A percentile compares a stretch with the other conserved stretches of the same genome.
These are phyloP conservation scores for Lodderomyces oxycetoniae DNA, from an alignment of 1,139 yeast species.

Conservation along the genomic window DNA sequence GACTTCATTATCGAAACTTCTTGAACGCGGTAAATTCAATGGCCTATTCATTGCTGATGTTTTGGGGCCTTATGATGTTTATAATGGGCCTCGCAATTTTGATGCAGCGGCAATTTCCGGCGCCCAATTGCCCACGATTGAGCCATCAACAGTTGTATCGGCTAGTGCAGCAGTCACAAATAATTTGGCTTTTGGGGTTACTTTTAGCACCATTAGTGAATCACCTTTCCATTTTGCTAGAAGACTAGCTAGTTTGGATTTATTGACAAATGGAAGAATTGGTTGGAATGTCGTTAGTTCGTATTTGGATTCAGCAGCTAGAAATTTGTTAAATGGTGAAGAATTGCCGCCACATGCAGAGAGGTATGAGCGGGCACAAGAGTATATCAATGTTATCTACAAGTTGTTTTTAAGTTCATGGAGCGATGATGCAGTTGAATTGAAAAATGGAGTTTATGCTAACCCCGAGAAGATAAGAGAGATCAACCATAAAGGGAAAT, in stretches of 20 bases:
- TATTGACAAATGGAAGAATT: slow-evolving; percentile 39
- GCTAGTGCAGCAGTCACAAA: slow-evolving; percentile 42
- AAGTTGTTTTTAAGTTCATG: slow-evolving; percentile 36
- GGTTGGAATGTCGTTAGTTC: slow-evolving; percentile 45
- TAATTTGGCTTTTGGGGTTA: slow-evolving; percentile 37
- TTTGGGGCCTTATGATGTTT: slow-evolving; percentile 41
- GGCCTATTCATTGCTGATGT: slow-evolving; percentile 46
- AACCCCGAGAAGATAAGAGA: slow-evolving; percentile 39
- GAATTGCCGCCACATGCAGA: slow-evolving; percentile 31
- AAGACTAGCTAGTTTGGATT: slow-evolving; percentile 38
- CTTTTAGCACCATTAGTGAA: slow-evolving; percentile 41
- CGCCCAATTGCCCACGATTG: slow-evolving; percentile 40
- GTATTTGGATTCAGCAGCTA: slow-evolving; percentile 34
- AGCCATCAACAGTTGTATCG: slow-evolving; percentile 38
- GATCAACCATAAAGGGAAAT: slow-evolving; percentile 36
- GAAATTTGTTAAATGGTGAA: slow-evolving; percentile 31
- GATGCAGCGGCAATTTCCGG: slow-evolving; percentile 36
- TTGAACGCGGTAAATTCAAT: slow-evolving; percentile 44
- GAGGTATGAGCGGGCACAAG: slow-evolving; percentile 38
- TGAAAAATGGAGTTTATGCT: slow-evolving; percentile 30
- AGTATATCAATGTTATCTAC: slow-evolving; percentile 36
- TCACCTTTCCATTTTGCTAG: slow-evolving; percentile 41
- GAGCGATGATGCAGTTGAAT: slow-evolving; percentile 43
- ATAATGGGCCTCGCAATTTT: slow-evolving; percentile 34
- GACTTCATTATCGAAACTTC: slow-evolving; percentile 39